These are phyloP conservation scores for Bretschneidera sinensis DNA, from an alignment of 345 rosid genomes.

Conservation along the genomic window DNA sequence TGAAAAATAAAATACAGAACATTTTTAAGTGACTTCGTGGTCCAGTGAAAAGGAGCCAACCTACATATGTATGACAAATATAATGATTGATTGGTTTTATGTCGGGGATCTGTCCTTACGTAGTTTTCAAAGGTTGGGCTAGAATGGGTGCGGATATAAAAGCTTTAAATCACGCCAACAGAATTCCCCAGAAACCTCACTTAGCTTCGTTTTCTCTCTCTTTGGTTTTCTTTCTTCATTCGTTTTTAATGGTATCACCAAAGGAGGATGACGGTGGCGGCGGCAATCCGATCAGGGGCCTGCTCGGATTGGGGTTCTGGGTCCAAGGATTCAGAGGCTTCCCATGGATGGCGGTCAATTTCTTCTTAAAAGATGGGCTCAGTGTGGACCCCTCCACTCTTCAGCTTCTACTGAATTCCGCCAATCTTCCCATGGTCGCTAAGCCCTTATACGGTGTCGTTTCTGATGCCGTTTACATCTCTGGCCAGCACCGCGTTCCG, in stretches of 20 bases:
- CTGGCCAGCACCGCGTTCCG: slow-evolving; percentile 84
- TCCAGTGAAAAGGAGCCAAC: too few relatives aligned
- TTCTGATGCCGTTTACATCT: slow-evolving; percentile 69
- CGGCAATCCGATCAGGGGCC: slow-evolving; percentile 27
- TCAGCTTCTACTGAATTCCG: slow-evolving; percentile 79
- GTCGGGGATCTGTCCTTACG: too few relatives aligned
- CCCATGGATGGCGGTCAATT: slow-evolving; percentile 79
- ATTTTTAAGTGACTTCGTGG: too few relatives aligned
- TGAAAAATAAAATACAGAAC: too few relatives aligned
- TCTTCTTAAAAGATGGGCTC: slow-evolving; percentile 78
- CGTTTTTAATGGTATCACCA: neutral
- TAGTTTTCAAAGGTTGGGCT: too few relatives aligned
- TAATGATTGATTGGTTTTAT: too few relatives aligned
- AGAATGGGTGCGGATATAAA: too few relatives aligned
- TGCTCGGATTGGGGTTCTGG: slow-evolving; percentile 75
- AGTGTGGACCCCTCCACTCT: slow-evolving; percentile 71
- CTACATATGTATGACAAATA: too few relatives aligned
- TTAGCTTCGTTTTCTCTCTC: neutral
- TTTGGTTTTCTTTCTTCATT: neutral
- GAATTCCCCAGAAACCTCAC: too few relatives aligned
- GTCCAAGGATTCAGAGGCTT: slow-evolving; percentile 88
- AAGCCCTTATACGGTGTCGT: slow-evolving; percentile 77
- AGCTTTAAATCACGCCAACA: too few relatives aligned
- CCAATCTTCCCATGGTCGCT: slow-evolving; percentile 86
- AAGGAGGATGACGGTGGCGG: neutral